phyloP scores from a whole-genome alignment of 202 grass and related monocot genomes.

The Setaria italica region DNA sequence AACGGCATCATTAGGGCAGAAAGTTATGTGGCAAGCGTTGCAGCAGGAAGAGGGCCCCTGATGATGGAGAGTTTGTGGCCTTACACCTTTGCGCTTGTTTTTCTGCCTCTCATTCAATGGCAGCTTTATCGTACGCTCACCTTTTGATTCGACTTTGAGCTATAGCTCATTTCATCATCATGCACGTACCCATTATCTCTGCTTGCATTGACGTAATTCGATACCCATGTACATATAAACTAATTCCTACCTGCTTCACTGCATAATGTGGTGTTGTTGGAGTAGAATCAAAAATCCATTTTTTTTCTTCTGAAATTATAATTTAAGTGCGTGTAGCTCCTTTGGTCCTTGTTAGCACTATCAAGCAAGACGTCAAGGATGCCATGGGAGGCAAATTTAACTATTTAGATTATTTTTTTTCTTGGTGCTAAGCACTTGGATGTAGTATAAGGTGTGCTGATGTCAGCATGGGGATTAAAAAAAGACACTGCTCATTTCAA shows the following conservation, averaged over 20 bases:
- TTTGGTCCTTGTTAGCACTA: not conserved
- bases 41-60: not conserved
- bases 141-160: constrained; percentile 42
- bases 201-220: constrained; percentile 7
- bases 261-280: not conserved
- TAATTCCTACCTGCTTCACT: not conserved
- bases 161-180: constrained; percentile 1
- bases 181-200: constrained; percentile 18
- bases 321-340: not conserved
- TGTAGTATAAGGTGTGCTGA: not conserved
- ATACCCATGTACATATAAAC: not conserved
- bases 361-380: not conserved
- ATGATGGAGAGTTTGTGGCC: not conserved
- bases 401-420: too few relatives aligned
- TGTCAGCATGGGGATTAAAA: not conserved
- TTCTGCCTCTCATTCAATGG: constrained; percentile 26
- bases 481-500: not conserved
- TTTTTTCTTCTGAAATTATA: not conserved
- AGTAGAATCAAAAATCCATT: not conserved
- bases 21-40: constrained; percentile 34
- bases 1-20: constrained; percentile 25
- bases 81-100: constrained; percentile 28
- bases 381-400: not conserved
- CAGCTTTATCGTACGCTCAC: constrained; percentile 41
- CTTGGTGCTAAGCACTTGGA: not conserved